A percentile compares a stretch with the other conserved stretches of the same genome.
These are phyloP conservation scores for Dendryphion nanum DNA, from an alignment of 2,329 filamentous ascomycete species.

Conservation along the genomic window DNA sequence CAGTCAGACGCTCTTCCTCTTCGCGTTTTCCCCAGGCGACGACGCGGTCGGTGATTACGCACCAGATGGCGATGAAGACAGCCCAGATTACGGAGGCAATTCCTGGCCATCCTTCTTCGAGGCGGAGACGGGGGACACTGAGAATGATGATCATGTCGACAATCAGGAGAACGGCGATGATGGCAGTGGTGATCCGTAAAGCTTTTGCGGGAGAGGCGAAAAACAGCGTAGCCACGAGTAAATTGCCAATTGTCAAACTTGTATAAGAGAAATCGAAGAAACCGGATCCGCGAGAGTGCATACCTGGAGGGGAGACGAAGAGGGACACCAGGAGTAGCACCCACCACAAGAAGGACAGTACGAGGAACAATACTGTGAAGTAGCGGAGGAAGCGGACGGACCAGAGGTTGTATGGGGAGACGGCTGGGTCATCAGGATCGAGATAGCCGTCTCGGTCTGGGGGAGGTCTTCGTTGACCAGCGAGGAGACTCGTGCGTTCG, in stretches of 20 bases:
- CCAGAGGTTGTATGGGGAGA: conserved; percentile 93
- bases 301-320: conserved; percentile 85
- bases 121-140: conserved; percentile 68
- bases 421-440: conserved; percentile 77
- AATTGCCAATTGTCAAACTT: conserved; percentile 71
- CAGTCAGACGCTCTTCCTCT: conserved; percentile 89
- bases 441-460: conserved; percentile 65
- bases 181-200: conserved; percentile 69
- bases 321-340: conserved; percentile 80
- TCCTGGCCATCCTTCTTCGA: conserved; percentile 91
- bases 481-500: conserved; percentile 65
- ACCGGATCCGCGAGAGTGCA: conserved; percentile 84
- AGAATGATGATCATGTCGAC: conserved; percentile 78
- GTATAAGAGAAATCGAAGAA: conserved; percentile 88
- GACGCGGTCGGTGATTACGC: conserved; percentile 72
- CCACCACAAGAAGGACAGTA: conserved; percentile 89
- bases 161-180: conserved; percentile 66
- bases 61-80: conserved; percentile 74
- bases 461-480: conserved; percentile 52
- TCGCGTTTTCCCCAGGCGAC: conserved; percentile 91
- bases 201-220: conserved; percentile 80
- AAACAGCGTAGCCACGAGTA: conserved; percentile 78
- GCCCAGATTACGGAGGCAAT: conserved; percentile 83
- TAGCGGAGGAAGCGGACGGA: conserved; percentile 78
- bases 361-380: conserved; percentile 72